phyloP scores from a whole-genome alignment of 306 rosid species.

The Cicer judaicum region DNA sequence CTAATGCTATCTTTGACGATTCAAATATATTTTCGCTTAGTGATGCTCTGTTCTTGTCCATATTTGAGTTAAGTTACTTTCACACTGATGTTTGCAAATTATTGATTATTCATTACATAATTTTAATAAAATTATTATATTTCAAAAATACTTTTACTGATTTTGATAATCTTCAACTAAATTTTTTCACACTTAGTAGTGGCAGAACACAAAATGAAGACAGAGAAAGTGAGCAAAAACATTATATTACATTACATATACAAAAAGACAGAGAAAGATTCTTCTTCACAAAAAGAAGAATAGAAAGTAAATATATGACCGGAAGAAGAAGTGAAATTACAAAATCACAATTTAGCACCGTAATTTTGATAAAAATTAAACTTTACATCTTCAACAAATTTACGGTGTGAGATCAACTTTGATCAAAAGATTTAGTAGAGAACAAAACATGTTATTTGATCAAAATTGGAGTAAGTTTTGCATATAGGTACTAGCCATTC shows the following conservation, averaged over 20 bases:
- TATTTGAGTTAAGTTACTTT: background rate
- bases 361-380: no score
- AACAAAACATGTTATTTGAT: conserved; percentile 3
- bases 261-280: background rate
- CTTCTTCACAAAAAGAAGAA: conserved; percentile 3
- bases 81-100: background rate
- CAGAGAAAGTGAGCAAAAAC: background rate
- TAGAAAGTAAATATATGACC: background rate
- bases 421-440: background rate
- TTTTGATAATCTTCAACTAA: background rate
- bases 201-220: background rate
- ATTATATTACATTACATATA: conserved; percentile 6
- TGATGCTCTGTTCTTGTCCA: background rate
- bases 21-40: background rate
- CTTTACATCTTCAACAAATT: no score
- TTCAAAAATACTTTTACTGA: background rate
- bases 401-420: background rate
- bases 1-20: background rate
- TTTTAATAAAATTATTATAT: background rate
- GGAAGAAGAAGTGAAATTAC: background rate
- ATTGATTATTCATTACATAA: background rate
- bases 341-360: no score
- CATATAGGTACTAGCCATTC: conserved; percentile 24
- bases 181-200: background rate
- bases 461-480: background rate